Base-by-base conservation (phyloP, 2,329 filamentous ascomycete species). In the Colletotrichum sansevieriae region DNA sequence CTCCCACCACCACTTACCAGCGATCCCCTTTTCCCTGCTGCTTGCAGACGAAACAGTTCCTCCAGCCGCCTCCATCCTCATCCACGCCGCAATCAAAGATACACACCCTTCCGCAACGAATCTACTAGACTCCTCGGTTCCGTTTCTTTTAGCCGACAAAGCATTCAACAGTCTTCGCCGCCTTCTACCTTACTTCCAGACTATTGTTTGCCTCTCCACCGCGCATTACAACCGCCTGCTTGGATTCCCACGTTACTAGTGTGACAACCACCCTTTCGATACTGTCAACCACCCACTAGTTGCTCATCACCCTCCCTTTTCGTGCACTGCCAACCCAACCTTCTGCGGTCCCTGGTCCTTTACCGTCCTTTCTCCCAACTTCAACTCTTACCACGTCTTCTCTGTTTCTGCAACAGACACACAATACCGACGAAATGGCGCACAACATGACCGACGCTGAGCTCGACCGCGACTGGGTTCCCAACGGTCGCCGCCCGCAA, bases 401-500 rank as follows among this genome's bases (percentile, higher is more conserved):
- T 37, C 25, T 9, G 12, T 33, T 35, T 51, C 46, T 55, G 3
- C 29, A 44, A 37, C 18, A 52, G 33, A 2, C 13, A 18, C 5
- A 6, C 35, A 25, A 54, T n/a, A 56, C 37, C 49, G 12, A 63
- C 57, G 41, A 68, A 46, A 72, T 72, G 70, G 60, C 70, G 46
- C 63, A 68, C 73, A 78, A 75, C 71, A 76, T 80, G 75, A 85
- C 90, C 72, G 91, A 93, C 82, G 87, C 87, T 73, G 91, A 93
- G 77, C 87, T 92, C 76, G 89, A 93, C 77, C 87, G 87, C 76
- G 90, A 93, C 82, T 95, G 92, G 92, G 90, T 94, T 87, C 91
- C 92, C 74, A 95, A 84, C 77, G 88, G 87, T 77, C 87, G 87
- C 76, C 91, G 93, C 72, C 93, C 93, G 73, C 92, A 95, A 83